Base-by-base conservation (phyloP, 345 rosid genomes). In the Eucalyptus curtisii region DNA sequence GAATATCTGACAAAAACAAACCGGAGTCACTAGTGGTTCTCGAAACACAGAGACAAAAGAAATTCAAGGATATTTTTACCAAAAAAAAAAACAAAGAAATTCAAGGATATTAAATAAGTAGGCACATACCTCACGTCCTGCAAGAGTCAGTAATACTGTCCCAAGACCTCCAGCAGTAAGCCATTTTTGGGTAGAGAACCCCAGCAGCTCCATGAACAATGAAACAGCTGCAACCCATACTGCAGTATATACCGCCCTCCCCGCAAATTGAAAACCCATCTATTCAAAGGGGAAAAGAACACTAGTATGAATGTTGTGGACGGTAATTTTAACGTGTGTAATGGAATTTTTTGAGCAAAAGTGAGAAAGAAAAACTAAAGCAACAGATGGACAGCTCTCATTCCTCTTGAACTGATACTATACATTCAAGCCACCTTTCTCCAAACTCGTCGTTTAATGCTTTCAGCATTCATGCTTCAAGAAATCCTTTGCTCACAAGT, bases 131-230 rank as follows among this genome's bases (percentile, higher is more conserved):
- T 97, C 99, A 61, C 99, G 98, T 89, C 99, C 99, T 91, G 98
- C 98, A 86, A 97, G 99, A 49, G 99, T 97, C 89, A 97, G 96
- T 94, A 97, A 90, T 66, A 97, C 99, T 81, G 99, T 96, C 84
- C 99, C 99, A 90, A 97, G 95, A 91, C 99, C 99, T 61, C 99
- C 99, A 89, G 98, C 98, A 16, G 99, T 97, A 85, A 97, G 92
- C 97, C 98, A 95, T 91, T 92, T 98, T 91, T 98, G 99, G 90
- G 99, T 94, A 87, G 98, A 95, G 92, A 97, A 97, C 88, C 99
- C 99, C 79, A 97, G 94, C 91, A 98, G 94, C 92, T 98, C 99
- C 98, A 96, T 96, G 93, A 97, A 98, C 92, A 98, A 92, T 87
- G 99, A 94, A 85, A 93, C 93, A 79, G 98, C 97, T 92, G 97